Percentiles rank a stretch among this genome's conserved stretches.
Evolutionary conservation across 140 eudicot genomes (phyloP).

Genomic region (Ambrosia hybrid): DNA sequence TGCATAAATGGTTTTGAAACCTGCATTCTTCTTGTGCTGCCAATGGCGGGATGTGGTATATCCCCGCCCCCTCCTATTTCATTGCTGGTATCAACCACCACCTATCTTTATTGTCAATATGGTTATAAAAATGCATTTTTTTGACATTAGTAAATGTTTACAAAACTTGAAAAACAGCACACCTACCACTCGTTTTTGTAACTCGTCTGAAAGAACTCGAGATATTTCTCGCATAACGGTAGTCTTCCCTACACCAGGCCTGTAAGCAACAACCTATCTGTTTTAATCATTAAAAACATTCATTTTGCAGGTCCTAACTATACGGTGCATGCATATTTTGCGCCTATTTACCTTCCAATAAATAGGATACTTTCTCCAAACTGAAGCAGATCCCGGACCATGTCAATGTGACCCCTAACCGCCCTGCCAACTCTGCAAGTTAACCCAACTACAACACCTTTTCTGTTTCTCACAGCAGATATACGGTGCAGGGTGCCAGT

Average conservation of each 20-base stretch:
- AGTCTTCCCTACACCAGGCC: constrained; percentile 93
- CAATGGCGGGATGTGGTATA: constrained; percentile 83
- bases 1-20: constrained; percentile 69
- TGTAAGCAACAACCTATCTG: constrained; percentile 25
- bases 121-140: constrained; percentile 8
- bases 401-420: constrained; percentile 53
- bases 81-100: constrained; percentile 79
- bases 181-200: constrained; percentile 77
- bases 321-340: background rate
- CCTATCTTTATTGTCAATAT: constrained; percentile 47
- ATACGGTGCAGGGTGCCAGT: constrained; percentile 82
- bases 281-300: background rate
- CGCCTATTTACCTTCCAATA: constrained; percentile 65
- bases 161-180: constrained; percentile 18
- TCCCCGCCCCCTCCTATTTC: constrained; percentile 93
- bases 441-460: constrained; percentile 62
- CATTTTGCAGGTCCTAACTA: constrained; percentile 4
- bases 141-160: constrained; percentile 7
- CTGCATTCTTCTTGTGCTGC: constrained; percentile 75
- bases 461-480: constrained; percentile 72
- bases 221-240: constrained; percentile 85
- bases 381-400: constrained; percentile 75
- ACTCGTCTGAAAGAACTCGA: constrained; percentile 74
- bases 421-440: constrained; percentile 89
- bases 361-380: constrained; percentile 78